phyloP scores from a whole-genome alignment of 495 filamentous ascomycete genomes.

The Penicillium maclennaniae region DNA sequence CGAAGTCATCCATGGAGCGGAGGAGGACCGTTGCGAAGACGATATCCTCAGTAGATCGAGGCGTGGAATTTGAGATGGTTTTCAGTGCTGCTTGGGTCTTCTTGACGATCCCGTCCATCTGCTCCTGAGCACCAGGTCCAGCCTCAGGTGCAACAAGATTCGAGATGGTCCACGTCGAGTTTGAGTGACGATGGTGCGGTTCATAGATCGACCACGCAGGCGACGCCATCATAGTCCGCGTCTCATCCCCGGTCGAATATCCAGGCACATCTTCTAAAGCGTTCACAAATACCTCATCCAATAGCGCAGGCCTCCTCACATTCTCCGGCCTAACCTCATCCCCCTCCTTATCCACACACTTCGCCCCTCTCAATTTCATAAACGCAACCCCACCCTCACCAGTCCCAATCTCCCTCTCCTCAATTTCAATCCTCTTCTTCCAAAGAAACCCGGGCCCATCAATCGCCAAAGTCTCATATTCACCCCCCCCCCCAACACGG shows the following conservation, averaged over 20 bases:
- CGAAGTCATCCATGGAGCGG: slow-evolving; percentile 74
- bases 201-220: slow-evolving; percentile 13
- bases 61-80: slow-evolving; percentile 6
- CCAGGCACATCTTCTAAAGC: slow-evolving; percentile 25
- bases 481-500: slow-evolving; percentile 89
- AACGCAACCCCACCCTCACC: slow-evolving; percentile 71
- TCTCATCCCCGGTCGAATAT: neutral
- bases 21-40: slow-evolving; percentile 73
- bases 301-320: slow-evolving; percentile 40
- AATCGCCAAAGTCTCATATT: slow-evolving; percentile 91
- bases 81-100: slow-evolving; percentile 35
- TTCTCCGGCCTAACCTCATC: slow-evolving; percentile 30
- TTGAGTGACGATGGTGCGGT: slow-evolving; percentile 17
- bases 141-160: slow-evolving; percentile 44
- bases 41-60: slow-evolving; percentile 52
- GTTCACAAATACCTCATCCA: slow-evolving; percentile 42
- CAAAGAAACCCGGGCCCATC: slow-evolving; percentile 72
- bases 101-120: slow-evolving; percentile 43
- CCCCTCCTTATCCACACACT: slow-evolving; percentile 48
- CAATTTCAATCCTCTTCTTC: slow-evolving; percentile 65
- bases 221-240: neutral
- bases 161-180: slow-evolving; percentile 35
- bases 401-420: slow-evolving; percentile 48
- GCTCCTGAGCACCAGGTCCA: slow-evolving; percentile 33
- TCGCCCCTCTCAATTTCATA: slow-evolving; percentile 56